Evolutionary conservation across 2,329 filamentous ascomycete species (phyloP), one percentile per base, ranked within the genome.

Genomic region (Alternaria brassicae): DNA sequence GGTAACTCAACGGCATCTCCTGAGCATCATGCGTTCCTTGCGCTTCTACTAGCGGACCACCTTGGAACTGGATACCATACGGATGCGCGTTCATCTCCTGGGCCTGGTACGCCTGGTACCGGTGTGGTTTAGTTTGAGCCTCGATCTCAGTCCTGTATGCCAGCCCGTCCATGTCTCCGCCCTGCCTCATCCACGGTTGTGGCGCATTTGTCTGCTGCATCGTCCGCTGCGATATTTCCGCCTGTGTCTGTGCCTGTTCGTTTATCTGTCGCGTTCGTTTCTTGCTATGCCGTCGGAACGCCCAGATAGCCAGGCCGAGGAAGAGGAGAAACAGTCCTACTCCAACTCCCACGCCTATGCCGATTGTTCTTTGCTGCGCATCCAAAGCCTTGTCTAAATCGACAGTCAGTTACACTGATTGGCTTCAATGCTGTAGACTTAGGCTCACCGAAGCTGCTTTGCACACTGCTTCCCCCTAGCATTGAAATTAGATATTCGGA

Each of bases 261-360:
- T 56, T 56, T 27, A 56, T 56, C 10, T 30, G 45, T 51, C 34
- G 45, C 28, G 34, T 39, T n/a, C 40, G 47, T 40, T 53, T 52
- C 21, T 52, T 57, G 44, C 47, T 52, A 13, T 45, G 54, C 25
- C 48, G 47, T 34, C 48, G 42, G 12, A 57, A 53, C 7, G 27
- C 23, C 13, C 39, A 57, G 21, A 53, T 28, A 10, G 40, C 54
- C 17, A 45, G 36, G 15, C 28, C 32, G 23, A 32, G 23, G 30
- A 57, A 53, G 9, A 57, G 48, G 13, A 57, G 28, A 10, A 57
- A 57, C 2, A 57, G 17, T 17, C 54, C 54, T 8, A 57, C 47
- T 28, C 47, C 45, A 3, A 56, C 37, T 6, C 45, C 37, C 15
- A 52, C 39, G 4, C 47, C 39, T 27, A 56, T 51, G 19, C 37